Conservation (phyloP, 257 asterid species). For the Linaria vulgaris region DNA sequence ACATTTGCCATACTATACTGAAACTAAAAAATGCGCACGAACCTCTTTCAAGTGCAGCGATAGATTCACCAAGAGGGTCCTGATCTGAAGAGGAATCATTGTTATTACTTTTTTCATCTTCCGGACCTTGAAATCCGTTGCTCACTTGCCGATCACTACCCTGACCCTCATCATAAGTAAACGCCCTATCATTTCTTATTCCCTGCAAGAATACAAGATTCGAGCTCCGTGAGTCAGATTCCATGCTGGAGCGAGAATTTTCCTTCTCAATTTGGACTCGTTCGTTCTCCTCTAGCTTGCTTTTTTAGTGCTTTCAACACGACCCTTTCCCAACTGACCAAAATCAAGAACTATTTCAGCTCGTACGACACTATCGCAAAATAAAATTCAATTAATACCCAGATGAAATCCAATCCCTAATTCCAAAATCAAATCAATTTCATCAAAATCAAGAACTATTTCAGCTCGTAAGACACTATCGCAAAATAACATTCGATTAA, state of each 20-base stretch:
- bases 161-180: conserved; percentile 46
- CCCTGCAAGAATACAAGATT: conserved; percentile 77
- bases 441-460: too few relatives aligned
- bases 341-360: too few relatives aligned
- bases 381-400: too few relatives aligned
- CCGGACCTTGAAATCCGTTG: conserved; percentile 43
- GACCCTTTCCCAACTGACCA: conserved; percentile 49
- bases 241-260: conserved; percentile 92
- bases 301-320: conserved; percentile 46
- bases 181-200: conserved; percentile 40
- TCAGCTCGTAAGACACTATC: too few relatives aligned
- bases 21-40: conserved; percentile 10
- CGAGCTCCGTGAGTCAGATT: conserved; percentile 84
- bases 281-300: conserved; percentile 53
- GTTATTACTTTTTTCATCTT: conserved; percentile 51
- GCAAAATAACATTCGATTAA: too few relatives aligned
- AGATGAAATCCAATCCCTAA: too few relatives aligned
- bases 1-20: conserved; percentile 4
- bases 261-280: conserved; percentile 81
- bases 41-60: conserved; percentile 74
- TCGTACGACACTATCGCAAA: too few relatives aligned
- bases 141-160: conserved; percentile 37
- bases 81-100: conserved; percentile 39
- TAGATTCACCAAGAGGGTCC: conserved; percentile 53
- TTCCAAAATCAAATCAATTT: too few relatives aligned